Base-by-base conservation (phyloP, 768 basidiomycete genomes). In the Hysterangium stoloniferum region DNA sequence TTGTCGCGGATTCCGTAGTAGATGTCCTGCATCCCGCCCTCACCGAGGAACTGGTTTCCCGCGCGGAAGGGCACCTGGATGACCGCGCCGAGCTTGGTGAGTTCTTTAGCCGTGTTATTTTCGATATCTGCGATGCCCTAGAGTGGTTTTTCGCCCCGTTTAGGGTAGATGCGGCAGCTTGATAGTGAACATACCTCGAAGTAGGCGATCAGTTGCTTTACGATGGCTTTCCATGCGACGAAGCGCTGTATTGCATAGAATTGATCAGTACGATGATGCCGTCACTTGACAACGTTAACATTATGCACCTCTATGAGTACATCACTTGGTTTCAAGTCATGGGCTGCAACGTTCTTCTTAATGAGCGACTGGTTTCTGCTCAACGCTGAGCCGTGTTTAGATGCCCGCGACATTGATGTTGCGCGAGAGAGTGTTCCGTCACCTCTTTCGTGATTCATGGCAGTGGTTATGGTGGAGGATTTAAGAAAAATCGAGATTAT, bases 41-140 rank as follows among this genome's bases (percentile, higher is more conserved):
- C 93, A n/a, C 96, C 96, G 4, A 99, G 74, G 63, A 99, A 99
- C 71, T 98, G 95, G 68, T 96, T 95, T 6, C 93, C 94, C 2
- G 89, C 79, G 31, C 85, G 74, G 71, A 99, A 98, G 0, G 96
- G 96, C 0, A 98, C 95, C 65, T 99, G 95, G 54, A 99, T 95
- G 54, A 98, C 90, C 1, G 84, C 91, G 8, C 88, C 87, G 37
- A 99, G 81, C 65, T 95, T 94, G 5, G 85, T 87, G 61, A 97
- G 77, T 67, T 98, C 95, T 54, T 81, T 80, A 11, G 94, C 92
- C 5, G 90, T 86, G 65, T 94, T 94, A 66, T 89, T 90, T 70
- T 99, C 86, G 53, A 97, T 95, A 64, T 97, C 94, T 20, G 82
- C 82, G 52, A 82, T 73, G 51, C 81, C 79, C 67, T 67, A 50